phyloP scores from a whole-genome alignment of 495 filamentous ascomycete species.

The Friedmanniomyces endolithicus region DNA sequence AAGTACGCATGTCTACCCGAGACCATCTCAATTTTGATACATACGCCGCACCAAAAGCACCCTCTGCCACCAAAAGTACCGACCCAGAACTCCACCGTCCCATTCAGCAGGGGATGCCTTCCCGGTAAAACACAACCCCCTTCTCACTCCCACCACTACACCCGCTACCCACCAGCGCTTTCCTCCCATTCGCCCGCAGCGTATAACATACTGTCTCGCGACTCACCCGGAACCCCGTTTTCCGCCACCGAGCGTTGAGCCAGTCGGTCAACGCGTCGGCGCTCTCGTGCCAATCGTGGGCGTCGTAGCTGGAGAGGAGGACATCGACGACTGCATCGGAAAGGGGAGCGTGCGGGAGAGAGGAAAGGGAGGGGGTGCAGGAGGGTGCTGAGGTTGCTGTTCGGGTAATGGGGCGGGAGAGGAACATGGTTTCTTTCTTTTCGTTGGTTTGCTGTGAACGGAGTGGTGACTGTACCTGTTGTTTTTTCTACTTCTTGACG shows the following conservation, averaged over 20 bases:
- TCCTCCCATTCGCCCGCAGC: not conserved
- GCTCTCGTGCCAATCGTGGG: constrained; percentile 3
- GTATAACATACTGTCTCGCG: constrained; percentile 3
- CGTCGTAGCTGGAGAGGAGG: constrained; percentile 2
- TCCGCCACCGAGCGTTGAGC: constrained; percentile 13
- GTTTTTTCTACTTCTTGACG: no score
- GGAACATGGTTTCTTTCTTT: not conserved
- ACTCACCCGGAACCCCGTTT: constrained; percentile 2
- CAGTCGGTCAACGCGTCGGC: constrained; percentile 11
- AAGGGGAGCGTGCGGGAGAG: not conserved
- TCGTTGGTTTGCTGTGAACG: no score
- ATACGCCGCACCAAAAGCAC: no score
- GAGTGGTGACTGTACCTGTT: no score
- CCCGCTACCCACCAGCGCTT: not conserved
- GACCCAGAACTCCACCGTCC: no score
- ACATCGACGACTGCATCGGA: not conserved
- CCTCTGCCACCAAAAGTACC: no score
- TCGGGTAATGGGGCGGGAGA: not conserved
- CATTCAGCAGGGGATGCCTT: no score
- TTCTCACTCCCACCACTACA: no score
- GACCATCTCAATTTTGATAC: no score
- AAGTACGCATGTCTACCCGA: no score
- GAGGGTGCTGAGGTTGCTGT: not conserved
- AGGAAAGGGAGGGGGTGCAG: not conserved
- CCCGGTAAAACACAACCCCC: no score